Evolutionary conservation across 306 rosid genomes (phyloP).

Genomic region (Trifolium repens): DNA sequence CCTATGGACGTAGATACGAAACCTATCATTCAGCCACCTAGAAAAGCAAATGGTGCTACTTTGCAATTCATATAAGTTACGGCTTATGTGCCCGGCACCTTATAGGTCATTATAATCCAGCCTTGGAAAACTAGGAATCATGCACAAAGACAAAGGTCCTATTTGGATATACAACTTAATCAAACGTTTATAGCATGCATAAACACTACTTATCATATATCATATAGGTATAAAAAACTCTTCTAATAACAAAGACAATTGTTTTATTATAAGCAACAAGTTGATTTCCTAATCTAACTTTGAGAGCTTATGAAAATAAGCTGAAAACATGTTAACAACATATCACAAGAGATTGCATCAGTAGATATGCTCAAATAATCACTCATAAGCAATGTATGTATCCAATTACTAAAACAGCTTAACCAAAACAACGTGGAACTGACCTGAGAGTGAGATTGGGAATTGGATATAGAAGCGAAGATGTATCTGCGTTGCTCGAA

Average conservation of each 20-base stretch:
- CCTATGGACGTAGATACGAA: too few relatives aligned
- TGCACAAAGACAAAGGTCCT: constrained; percentile 7
- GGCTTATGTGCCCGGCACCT: constrained; percentile 10
- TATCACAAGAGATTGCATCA: neutral
- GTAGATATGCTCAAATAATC: too few relatives aligned
- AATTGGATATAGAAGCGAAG: constrained; percentile 60
- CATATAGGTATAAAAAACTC: too few relatives aligned
- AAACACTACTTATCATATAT: neutral
- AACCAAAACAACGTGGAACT: constrained; percentile 45
- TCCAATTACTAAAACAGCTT: too few relatives aligned
- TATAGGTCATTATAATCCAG: neutral
- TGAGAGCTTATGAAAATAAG: neutral
- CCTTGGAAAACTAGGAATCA: neutral
- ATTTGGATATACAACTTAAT: neutral
- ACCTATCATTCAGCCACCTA: neutral
- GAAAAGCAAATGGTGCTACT: constrained; percentile 16
- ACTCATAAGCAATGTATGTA: too few relatives aligned
- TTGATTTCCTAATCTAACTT: neutral
- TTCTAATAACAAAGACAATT: too few relatives aligned
- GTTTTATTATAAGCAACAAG: neutral
- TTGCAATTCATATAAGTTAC: constrained; percentile 15
- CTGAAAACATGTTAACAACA: neutral
- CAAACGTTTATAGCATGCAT: neutral
- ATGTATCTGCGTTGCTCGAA: constrained; percentile 74
- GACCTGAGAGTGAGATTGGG: constrained; percentile 61